Base-by-base conservation (phyloP, 2,329 filamentous ascomycete species). In the Fusarium piperis region DNA sequence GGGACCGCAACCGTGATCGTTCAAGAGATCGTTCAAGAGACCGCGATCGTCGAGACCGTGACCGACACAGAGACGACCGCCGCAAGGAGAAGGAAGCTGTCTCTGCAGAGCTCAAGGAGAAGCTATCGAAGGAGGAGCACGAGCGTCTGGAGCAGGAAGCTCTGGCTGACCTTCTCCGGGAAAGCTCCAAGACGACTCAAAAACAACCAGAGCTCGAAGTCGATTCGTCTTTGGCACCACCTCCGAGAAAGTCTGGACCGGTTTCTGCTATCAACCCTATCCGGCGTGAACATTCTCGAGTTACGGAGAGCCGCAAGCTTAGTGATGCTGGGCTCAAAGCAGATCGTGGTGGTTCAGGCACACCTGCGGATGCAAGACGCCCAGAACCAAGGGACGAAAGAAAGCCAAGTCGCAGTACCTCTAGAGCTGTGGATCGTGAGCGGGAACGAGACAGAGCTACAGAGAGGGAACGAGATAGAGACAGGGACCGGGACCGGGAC, bases 241-340 rank as follows among this genome's bases (percentile, higher is more conserved):
- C 88, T 1, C 88, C 87, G 2, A 81, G 83, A 78, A 83, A 86
- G 81, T 53, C 85, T 77, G 81, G 78, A 4, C 88, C 88, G 1
- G 85, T 85, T 6, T 90, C 88, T 20, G 88, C 88, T 32, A 90
- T 90, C 64, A 85, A 89, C 62, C 88, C 88, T 2, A 87, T 90
- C 58, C 78, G 81, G 44, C 79, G 80, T 56, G 84, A 86, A 16
- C 83, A 85, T 3, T 78, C 84, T 7, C 86, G 85, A 72, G 76
- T 79, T 13, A 63, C 80, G 0, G 83, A 85, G 20, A 65, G 78
- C 8, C 85, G 82, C 70, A 87, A 85, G 69, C 60, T 66, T 12
- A 76, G 73, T 38, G 79, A 83, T 7, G 64, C 70, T 65, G 62
- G 67, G 26, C 46, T 73, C 15, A 85, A 82, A 62, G 38, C 68